Evolutionary conservation across 2,329 filamentous ascomycete species (phyloP).

Genomic region (Trichoderma koningii): DNA sequence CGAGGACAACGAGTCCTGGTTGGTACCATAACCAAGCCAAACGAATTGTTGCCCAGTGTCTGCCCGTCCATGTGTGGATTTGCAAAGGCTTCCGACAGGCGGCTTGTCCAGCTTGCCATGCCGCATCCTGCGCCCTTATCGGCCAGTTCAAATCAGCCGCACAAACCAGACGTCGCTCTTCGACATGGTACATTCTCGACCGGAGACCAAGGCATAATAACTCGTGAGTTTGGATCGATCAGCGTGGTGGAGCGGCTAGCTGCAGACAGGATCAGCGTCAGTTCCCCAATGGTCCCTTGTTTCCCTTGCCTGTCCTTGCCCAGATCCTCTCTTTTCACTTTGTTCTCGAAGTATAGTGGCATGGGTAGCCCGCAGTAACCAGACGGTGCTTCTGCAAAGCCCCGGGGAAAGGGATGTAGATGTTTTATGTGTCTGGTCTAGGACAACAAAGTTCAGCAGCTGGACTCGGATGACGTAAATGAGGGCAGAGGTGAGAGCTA

Average conservation of each 20-base stretch:
- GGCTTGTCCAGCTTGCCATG: neutral
- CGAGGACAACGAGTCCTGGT: neutral
- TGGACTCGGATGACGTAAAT: neutral
- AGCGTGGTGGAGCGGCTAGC: constrained; percentile 6
- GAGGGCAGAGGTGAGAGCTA: constrained; percentile 7
- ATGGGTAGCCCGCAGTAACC: neutral
- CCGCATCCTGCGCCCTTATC: neutral
- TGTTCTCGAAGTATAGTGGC: neutral
- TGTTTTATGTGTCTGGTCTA: constrained; percentile 15
- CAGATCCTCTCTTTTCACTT: neutral
- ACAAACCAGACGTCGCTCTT: neutral
- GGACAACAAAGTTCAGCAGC: constrained; percentile 4
- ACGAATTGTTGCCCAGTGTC: too few relatives aligned
- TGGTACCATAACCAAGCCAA: neutral
- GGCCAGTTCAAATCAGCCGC: neutral
- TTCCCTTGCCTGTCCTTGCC: neutral
- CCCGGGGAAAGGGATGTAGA: constrained; percentile 1
- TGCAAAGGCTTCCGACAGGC: neutral
- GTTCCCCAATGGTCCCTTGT: neutral
- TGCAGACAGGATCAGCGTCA: neutral
- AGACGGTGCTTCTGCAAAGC: neutral
- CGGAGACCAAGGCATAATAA: constrained; percentile 4
- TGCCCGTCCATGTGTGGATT: neutral
- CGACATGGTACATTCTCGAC: neutral
- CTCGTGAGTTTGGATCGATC: neutral